Percentiles rank a stretch among this genome's conserved stretches.
These are phyloP conservation scores for Aspergillus eucalypticola DNA, from an alignment of 2,329 filamentous ascomycete species.

Conservation along the genomic window DNA sequence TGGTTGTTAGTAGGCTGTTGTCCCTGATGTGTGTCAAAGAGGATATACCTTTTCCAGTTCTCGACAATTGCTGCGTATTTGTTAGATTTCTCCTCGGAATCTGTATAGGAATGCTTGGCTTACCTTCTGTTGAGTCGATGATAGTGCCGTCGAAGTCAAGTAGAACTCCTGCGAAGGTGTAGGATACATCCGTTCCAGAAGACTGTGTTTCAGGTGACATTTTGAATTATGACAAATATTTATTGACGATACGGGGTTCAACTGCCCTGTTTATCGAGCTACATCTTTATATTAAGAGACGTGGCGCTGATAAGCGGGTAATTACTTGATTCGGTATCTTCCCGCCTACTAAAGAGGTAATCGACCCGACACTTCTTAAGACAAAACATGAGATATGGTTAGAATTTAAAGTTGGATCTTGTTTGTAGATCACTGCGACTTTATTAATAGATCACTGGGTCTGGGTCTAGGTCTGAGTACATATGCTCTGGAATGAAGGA, in stretches of 20 bases:
- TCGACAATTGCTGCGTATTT: constrained; percentile 1
- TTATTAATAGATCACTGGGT: no score
- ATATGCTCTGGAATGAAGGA: no score
- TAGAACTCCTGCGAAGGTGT: constrained; percentile 8
- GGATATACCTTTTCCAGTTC: constrained; percentile 4
- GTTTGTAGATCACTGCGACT: no score
- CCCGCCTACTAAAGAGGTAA: background rate
- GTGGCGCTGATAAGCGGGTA: no score
- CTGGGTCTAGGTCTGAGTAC: no score
- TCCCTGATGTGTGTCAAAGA: no score
- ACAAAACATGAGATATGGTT: background rate
- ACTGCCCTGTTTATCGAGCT: background rate
- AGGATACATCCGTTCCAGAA: background rate
- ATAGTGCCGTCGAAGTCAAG: constrained; percentile 11
- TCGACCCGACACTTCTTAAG: background rate
- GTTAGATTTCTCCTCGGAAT: background rate
- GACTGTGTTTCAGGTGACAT: background rate
- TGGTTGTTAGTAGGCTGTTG: background rate
- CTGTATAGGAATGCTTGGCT: no score
- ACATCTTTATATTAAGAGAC: background rate
- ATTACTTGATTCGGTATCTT: no score
- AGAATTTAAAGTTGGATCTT: no score
- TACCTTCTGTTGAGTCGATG: constrained; percentile 11
- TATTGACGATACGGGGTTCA: background rate
- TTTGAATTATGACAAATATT: background rate